A percentile compares a stretch with the other conserved stretches of the same genome.
phyloP scores from a whole-genome alignment of 1,139 yeast species.

The Debaryomyces subglobosus region DNA sequence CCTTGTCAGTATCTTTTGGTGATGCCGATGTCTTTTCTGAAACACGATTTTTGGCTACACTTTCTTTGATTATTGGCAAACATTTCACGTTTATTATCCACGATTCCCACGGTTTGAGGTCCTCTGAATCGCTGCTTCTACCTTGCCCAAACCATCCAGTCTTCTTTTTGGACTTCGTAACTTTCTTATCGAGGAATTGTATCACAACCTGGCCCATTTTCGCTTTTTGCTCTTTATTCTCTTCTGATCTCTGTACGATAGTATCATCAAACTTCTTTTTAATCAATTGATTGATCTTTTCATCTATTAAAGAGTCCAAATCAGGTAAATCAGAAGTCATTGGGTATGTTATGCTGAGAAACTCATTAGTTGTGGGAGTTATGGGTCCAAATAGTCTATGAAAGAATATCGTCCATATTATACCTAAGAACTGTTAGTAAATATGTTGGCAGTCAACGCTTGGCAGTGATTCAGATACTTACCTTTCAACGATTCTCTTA shows the following conservation, averaged over 20 bases:
- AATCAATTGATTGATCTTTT: slow-evolving; percentile 40
- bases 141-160: slow-evolving; percentile 48
- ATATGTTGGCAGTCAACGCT: neutral
- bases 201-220: slow-evolving; percentile 29
- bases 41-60: slow-evolving; percentile 2
- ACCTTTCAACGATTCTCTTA: slow-evolving; percentile 50
- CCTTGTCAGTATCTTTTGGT: neutral
- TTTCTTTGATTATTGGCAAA: slow-evolving; percentile 25
- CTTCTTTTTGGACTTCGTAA: slow-evolving; percentile 36
- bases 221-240: slow-evolving; percentile 2
- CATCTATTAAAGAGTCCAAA: slow-evolving; percentile 48
- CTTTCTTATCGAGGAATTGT: slow-evolving; percentile 31
- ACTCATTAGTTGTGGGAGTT: slow-evolving; percentile 52
- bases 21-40: neutral
- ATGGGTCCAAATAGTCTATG: slow-evolving; percentile 71
- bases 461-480: slow-evolving; percentile 21
- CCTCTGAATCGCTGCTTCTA: slow-evolving; percentile 26
- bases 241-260: slow-evolving; percentile 6
- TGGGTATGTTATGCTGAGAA: slow-evolving; percentile 50
- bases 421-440: slow-evolving; percentile 43
- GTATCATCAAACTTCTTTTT: slow-evolving; percentile 27
- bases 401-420: slow-evolving; percentile 70
- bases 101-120: slow-evolving; percentile 42
- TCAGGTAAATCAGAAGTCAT: slow-evolving; percentile 44
- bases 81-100: slow-evolving; percentile 45